Percentiles rank a stretch among this genome's conserved stretches.
These are phyloP conservation scores for Chernovozyma sophiae-reginae DNA, from an alignment of 1,139 yeast species.

Conservation along the genomic window DNA sequence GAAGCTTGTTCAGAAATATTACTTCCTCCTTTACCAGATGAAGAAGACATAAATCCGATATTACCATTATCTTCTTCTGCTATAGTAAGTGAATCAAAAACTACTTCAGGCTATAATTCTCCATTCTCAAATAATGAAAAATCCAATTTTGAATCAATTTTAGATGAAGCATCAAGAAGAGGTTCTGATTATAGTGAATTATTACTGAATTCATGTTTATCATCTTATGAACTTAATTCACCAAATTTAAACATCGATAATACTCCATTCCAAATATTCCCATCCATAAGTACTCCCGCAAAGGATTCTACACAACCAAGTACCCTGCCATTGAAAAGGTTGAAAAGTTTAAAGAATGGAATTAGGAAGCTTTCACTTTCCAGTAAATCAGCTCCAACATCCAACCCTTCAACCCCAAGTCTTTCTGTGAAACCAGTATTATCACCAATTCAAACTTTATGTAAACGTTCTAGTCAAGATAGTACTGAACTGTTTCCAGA, in stretches of 20 bases:
- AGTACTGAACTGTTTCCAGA: constrained; percentile 10
- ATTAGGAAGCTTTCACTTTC: constrained; percentile 29
- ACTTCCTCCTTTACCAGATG: constrained; percentile 39
- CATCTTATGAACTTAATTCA: constrained; percentile 25
- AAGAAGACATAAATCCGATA: constrained; percentile 7
- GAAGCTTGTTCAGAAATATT: constrained; percentile 19
- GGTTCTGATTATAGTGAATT: constrained; percentile 7
- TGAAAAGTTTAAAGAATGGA: constrained; percentile 37
- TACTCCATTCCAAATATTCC: constrained; percentile 8
- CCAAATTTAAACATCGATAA: constrained; percentile 21
- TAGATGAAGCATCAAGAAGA: constrained; percentile 1
- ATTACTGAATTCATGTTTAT: constrained; percentile 7
- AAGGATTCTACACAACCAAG: constrained; percentile 10
- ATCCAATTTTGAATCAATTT: constrained; percentile 1
- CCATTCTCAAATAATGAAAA: constrained; percentile 3
- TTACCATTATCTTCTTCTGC: not conserved
- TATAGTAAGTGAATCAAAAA: not conserved
- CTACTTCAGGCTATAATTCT: constrained; percentile 5
- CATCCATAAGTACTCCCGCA: constrained; percentile 6
- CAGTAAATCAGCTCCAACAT: constrained; percentile 9
- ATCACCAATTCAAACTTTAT: constrained; percentile 8
- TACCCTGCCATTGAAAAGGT: constrained; percentile 28
- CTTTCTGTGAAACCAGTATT: constrained; percentile 8
- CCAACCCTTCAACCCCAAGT: constrained; percentile 6
- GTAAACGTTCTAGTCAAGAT: constrained; percentile 15